These are phyloP conservation scores for Saccharomycopsis fibuligera DNA, from an alignment of 805 yeast genomes.

Conservation along the genomic window DNA sequence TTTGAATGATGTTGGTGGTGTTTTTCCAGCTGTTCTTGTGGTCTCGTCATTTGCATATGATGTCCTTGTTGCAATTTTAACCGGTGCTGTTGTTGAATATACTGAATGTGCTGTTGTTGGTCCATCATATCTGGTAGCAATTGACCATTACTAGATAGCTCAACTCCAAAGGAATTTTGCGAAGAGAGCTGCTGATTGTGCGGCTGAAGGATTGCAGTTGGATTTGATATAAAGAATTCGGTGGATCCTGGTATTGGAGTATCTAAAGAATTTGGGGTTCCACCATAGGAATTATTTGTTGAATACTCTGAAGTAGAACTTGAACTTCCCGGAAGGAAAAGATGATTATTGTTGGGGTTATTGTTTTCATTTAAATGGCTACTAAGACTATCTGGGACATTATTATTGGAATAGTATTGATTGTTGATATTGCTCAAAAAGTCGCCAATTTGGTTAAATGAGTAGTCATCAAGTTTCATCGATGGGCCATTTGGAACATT, in stretches of 20 bases:
- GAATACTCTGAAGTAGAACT: constrained; percentile 9
- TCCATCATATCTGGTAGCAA: neutral
- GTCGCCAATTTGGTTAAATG: too few species aligned
- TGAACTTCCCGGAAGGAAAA: constrained; percentile 19
- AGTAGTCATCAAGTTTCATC: too few species aligned
- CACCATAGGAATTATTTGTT: neutral
- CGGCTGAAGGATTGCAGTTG: neutral
- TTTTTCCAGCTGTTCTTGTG: too few species aligned
- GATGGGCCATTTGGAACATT: too few species aligned
- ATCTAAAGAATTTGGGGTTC: constrained; percentile 7
- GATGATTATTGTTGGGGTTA: constrained; percentile 1
- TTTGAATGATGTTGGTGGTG: neutral
- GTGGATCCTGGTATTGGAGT: constrained; percentile 2
- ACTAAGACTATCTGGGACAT: too few species aligned
- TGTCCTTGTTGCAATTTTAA: neutral
- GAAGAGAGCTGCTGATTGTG: too few species aligned
- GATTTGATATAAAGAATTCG: neutral
- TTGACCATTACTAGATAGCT: neutral
- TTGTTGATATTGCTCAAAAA: too few species aligned
- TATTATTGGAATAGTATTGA: too few species aligned
- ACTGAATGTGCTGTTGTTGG: constrained; percentile 25
- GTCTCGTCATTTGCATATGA: neutral
- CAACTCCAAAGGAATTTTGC: too few species aligned
- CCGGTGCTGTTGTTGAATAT: neutral
- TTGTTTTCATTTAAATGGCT: too few species aligned